Base-by-base conservation (phyloP, 208 protist genomes). In the Crithidia fasciculata region DNA sequence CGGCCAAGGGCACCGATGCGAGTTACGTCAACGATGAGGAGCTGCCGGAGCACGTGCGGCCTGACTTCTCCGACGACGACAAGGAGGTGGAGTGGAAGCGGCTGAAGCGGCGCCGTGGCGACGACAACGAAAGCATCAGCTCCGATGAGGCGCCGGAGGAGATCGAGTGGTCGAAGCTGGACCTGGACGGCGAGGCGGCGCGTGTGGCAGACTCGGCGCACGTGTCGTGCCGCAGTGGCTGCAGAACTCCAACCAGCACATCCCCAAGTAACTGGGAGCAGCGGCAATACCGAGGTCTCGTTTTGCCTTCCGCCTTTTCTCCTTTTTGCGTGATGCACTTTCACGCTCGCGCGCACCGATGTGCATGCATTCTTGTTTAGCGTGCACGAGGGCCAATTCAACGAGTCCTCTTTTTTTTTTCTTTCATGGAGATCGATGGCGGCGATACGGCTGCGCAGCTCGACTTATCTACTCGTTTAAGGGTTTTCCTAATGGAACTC, bases 11-110 rank as follows among this genome's bases (percentile, higher is more conserved):
- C 37, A 97, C 90, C 0, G 93, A 97, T 62, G 93, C 93, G 0
- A 95, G 89, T 67, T 97, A 95, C 71, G 69, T 97, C 37, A 91
- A 97, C 67, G 93, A 97, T 59, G 90, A 95, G 50, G 90, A 97
- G 60, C 86, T 97, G 8, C 93, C 93, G 9, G 77, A 81, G 36
- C 55, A 94, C 66, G 88, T 94, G 8, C 79, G 87, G 13, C 93
- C 93, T 5, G 90, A 95, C 65, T 97, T 97, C 60, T 95, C 88
- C 9, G 91, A 97, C 53, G 93, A 96, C 63, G 90, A 96, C 56
- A 86, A 85, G 74, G 88, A 96, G 76, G 78, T 76, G 39, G 74
- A 82, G 66, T 98, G 85, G 95, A 98, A 91, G 80, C 90, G 77
- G n/a, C 62, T 86, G 69, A 80, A 82, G 57, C 71, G 64, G 19